A percentile compares a stretch with the other conserved stretches of the same genome.
These are phyloP conservation scores for Conticribra weissflogii DNA, from an alignment of 108 stramenopile genomes.

Conservation along the genomic window DNA sequence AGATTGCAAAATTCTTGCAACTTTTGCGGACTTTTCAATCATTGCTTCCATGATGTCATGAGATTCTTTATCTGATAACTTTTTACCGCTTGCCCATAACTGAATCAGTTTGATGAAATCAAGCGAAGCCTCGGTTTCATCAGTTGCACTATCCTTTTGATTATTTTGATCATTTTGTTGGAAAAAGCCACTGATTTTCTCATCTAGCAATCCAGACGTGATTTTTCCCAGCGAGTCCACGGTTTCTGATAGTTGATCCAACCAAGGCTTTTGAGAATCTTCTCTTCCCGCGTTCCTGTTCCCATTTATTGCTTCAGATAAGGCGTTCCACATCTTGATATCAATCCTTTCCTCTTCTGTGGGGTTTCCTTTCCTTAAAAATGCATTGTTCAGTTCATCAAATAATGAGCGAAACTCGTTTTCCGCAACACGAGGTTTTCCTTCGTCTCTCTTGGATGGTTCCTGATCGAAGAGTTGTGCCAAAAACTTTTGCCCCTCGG, in stretches of 20 bases:
- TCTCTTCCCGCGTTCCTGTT: neutral
- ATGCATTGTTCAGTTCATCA: constrained; percentile 14
- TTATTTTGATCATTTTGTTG: neutral
- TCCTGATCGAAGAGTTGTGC: neutral
- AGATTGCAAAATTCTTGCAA: neutral
- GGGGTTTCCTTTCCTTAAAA: neutral
- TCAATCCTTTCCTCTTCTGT: neutral
- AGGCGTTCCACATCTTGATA: neutral
- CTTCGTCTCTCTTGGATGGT: neutral
- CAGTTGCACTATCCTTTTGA: too few relatives aligned
- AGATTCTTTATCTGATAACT: neutral
- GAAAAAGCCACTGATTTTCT: neutral
- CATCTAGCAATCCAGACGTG: neutral
- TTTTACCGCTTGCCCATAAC: neutral
- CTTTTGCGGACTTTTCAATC: constrained; percentile 4
- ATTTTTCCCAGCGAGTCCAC: neutral
- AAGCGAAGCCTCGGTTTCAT: too few relatives aligned
- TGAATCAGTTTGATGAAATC: too few relatives aligned
- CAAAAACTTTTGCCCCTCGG: constrained; percentile 11
- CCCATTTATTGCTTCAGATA: neutral
- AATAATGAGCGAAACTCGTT: constrained; percentile 5
- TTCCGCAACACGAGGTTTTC: neutral
- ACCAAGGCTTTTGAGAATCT: neutral
- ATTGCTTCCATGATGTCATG: neutral
- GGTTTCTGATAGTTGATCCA: neutral